Percentiles rank a stretch among this genome's conserved stretches.
Evolutionary conservation across 176 grass and related monocot genomes (phyloP).

Genomic region (Oryza punctata): DNA sequence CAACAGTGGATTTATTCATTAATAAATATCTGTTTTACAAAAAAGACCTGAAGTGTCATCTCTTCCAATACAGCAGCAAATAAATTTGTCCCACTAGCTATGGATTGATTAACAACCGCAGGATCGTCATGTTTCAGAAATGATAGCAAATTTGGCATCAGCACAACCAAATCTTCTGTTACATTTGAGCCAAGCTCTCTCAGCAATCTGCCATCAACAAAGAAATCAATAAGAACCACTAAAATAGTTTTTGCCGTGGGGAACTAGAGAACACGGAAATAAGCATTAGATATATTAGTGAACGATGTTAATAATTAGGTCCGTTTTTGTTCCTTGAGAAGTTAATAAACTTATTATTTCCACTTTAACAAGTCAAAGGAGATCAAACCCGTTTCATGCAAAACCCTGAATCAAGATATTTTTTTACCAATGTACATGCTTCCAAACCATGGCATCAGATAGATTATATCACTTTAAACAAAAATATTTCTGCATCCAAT

Average conservation of each 20-base stretch:
- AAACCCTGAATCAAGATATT: constrained; percentile 17
- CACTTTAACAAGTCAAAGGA: background rate
- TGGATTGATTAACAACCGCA: constrained; percentile 83
- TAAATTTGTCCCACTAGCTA: constrained; percentile 97
- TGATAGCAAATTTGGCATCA: constrained; percentile 97
- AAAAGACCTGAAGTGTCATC: constrained; percentile 99
- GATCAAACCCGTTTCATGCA: background rate
- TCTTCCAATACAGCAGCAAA: constrained; percentile 98
- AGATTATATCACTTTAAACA: constrained; percentile 11
- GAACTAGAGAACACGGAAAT: constrained; percentile 18
- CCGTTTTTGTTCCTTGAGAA: background rate
- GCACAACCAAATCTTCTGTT: constrained; percentile 74
- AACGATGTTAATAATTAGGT: constrained; percentile 3
- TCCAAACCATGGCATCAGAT: constrained; percentile 1
- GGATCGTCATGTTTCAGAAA: constrained; percentile 81
- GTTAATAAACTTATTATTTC: background rate
- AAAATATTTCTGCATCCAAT: background rate
- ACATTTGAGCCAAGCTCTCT: constrained; percentile 70
- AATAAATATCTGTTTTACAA: constrained; percentile 86
- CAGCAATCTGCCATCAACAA: constrained; percentile 77
- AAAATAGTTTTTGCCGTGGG: constrained; percentile 7
- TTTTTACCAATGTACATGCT: background rate
- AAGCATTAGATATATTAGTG: constrained; percentile 12
- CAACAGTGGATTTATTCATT: constrained; percentile 65
- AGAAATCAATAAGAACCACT: constrained; percentile 42